These are phyloP conservation scores for Boletus rubescentipes DNA, from an alignment of 768 basidiomycete species.

Conservation along the genomic window DNA sequence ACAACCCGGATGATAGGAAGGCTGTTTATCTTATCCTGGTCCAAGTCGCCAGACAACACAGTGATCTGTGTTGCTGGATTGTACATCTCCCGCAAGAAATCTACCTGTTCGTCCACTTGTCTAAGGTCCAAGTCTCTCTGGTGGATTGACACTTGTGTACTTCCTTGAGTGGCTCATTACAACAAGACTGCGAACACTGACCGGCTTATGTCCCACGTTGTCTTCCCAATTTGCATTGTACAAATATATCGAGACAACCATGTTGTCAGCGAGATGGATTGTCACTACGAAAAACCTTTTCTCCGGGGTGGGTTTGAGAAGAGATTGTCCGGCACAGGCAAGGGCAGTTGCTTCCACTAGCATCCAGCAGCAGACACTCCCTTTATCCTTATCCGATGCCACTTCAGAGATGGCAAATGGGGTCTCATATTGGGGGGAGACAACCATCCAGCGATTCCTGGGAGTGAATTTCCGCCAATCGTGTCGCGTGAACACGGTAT, in stretches of 20 bases:
- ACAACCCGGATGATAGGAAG: background rate
- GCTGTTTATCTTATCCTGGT: background rate
- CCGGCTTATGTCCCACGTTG: background rate
- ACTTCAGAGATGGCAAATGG: conserved; percentile 17
- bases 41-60: background rate
- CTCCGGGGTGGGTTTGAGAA: background rate
- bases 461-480: too few species aligned
- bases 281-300: conserved; percentile 13
- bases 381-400: background rate
- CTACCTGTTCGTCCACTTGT: background rate
- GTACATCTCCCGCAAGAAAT: conserved; percentile 15
- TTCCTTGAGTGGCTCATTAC: background rate
- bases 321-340: background rate
- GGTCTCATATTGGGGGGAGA: background rate
- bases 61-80: conserved; percentile 3
- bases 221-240: background rate
- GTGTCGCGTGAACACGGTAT: too few species aligned
- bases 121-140: background rate
- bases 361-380: conserved; percentile 8
- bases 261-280: conserved; percentile 1
- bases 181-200: background rate
- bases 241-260: conserved; percentile 10
- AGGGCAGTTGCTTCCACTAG: conserved; percentile 11
- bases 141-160: conserved; percentile 3
- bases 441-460: too few species aligned